phyloP scores from a whole-genome alignment of 176 grass and related monocot species.

The Rhipidocladum racemiflorum region DNA sequence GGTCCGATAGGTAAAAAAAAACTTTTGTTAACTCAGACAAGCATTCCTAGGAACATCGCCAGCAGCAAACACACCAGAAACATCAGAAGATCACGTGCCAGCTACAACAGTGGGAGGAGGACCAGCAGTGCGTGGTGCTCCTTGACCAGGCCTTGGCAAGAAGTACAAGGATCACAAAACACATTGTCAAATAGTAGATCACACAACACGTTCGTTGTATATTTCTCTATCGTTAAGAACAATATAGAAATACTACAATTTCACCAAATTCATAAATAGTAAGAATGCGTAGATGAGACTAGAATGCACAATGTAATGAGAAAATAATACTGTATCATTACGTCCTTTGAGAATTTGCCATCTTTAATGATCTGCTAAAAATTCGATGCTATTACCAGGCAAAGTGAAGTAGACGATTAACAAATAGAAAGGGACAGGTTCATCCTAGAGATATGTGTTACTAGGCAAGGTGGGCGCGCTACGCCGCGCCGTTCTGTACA shows the following conservation, averaged over 20 bases:
- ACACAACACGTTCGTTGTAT: not conserved
- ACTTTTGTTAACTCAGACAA: not conserved
- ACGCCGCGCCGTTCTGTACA: no score
- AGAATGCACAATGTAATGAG: not conserved
- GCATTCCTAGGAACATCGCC: not conserved
- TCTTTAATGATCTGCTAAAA: conserved; percentile 18
- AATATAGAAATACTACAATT: not conserved
- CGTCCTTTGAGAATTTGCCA: not conserved
- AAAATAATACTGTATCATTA: not conserved
- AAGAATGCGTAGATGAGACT: not conserved
- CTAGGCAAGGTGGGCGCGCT: no score
- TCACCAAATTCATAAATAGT: not conserved
- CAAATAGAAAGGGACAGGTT: not conserved
- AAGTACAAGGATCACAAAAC: not conserved
- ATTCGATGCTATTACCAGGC: not conserved
- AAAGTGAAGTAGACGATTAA: conserved; percentile 3
- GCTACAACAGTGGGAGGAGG: not conserved
- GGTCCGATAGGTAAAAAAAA: not conserved
- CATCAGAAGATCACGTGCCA: not conserved
- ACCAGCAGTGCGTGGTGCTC: not conserved
- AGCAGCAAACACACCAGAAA: not conserved
- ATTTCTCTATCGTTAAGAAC: not conserved
- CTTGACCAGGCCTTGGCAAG: not conserved
- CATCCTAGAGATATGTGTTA: no score
- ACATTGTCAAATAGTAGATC: not conserved